Base-by-base conservation (phyloP, 495 filamentous ascomycete genomes). In the Friedmanniomyces simplex region DNA sequence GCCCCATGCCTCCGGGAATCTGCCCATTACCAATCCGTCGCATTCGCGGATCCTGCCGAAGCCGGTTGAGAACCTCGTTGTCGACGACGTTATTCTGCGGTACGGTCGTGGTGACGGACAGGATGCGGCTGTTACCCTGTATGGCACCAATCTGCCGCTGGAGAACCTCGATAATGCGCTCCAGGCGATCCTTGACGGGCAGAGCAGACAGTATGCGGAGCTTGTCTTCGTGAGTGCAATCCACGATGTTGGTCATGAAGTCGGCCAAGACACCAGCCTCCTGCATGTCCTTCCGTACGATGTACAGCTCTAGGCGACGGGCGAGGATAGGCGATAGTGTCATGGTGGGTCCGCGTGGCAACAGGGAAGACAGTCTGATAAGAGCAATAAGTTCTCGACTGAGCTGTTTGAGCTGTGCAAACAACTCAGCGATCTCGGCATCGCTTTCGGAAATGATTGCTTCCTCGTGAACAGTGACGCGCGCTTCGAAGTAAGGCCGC, bases 201-300 rank as follows among this genome's bases (percentile, higher is more conserved):
- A 91, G 68, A 1, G 89, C 80, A 26, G 88, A 77, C 14, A 98
- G 75, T 18, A 97, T 80, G 52, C 87, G 79, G 30, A 98, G 76
- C 73, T 89, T 94, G 63, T 98, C 93, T 66, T 95, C 87, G 57
- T 91, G 81, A 16, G 85, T 83, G 39, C 82, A 82, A 51, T 95
- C 87, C 1, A 94, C 80, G 25, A 96, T 79, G 69, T 93, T 91
- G 8, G 87, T 82, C 88, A 97, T 94, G 62, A 96, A 96, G 67
- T 99, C 94, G 8, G 93, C 93, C n/a, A 99, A 74, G 8, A 79
- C 75, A 7, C 91, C 93, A 4, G 93, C 90, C 55, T 96, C 87
- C 34, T 76, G 69, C 34, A 87, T 65, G 51, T 85, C 83, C 59
- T 91, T 91, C 68, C 79, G 82, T 0, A 78, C 77, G 50, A 98